Evolutionary conservation across 106 monocot genomes (phyloP).

Genomic region (Vanilla planifolia): DNA sequence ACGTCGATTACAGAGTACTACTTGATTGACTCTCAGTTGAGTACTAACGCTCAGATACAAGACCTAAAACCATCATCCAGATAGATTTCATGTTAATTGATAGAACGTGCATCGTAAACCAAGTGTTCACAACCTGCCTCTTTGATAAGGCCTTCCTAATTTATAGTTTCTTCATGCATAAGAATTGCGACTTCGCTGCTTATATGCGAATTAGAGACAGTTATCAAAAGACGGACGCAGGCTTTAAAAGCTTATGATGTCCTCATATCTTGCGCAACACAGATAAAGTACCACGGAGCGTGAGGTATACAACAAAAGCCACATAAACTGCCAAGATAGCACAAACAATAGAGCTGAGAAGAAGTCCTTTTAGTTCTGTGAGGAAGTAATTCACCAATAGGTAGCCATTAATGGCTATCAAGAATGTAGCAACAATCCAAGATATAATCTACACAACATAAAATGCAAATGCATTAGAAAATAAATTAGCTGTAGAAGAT

Average conservation of each 20-base stretch:
- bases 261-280: background rate
- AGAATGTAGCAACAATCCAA: conserved; percentile 39
- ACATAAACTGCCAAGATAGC: conserved; percentile 21
- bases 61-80: too few species aligned
- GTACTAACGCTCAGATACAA: too few species aligned
- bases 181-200: too few species aligned
- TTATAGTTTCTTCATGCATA: too few species aligned
- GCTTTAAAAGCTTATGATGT: background rate
- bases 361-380: conserved; percentile 22
- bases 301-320: conserved; percentile 37
- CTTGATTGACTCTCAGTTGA: too few species aligned
- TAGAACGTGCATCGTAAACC: too few species aligned
- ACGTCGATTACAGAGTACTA: too few species aligned
- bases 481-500: background rate
- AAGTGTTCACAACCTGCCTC: too few species aligned
- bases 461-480: background rate
- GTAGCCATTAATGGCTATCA: conserved; percentile 50
- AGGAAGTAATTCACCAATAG: conserved; percentile 48
- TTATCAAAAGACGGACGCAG: too few species aligned
- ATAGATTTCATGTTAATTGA: too few species aligned
- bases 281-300: conserved; percentile 10
- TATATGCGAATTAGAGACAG: too few species aligned
- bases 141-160: too few species aligned
- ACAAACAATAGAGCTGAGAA: conserved; percentile 20
- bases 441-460: conserved; percentile 29